Evolutionary conservation across 805 yeast species (phyloP).

Genomic region (Ogataea zsoltii): DNA sequence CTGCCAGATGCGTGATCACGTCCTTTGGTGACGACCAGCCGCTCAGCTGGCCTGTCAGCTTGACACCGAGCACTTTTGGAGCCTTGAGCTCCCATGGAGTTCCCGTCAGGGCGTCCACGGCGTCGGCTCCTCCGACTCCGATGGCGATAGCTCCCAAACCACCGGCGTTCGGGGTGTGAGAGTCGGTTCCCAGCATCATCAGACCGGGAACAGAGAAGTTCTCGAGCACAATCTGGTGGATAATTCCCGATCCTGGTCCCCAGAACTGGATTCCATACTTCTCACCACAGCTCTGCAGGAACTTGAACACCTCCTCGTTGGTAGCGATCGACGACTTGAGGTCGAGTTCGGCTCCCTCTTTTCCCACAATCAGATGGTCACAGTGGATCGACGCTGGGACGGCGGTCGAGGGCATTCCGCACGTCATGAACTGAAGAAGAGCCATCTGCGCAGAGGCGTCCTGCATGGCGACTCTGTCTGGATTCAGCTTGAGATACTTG

Average conservation of each 20-base stretch:
- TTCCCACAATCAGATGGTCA: slow-evolving; percentile 97
- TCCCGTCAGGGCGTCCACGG: slow-evolving; percentile 94
- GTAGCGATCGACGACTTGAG: slow-evolving; percentile 81
- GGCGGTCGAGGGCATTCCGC: slow-evolving; percentile 87
- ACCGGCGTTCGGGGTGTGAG: slow-evolving; percentile 98
- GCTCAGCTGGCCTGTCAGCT: slow-evolving; percentile 84
- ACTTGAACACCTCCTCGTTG: slow-evolving; percentile 93
- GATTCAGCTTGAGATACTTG: slow-evolving; percentile 90
- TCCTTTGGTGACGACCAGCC: slow-evolving; percentile 99
- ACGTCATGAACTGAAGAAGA: slow-evolving; percentile 92
- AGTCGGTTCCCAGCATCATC: slow-evolving; percentile 93
- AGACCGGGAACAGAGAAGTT: slow-evolving; percentile 98
- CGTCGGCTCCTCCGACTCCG: slow-evolving; percentile 99
- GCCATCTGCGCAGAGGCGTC: slow-evolving; percentile 99
- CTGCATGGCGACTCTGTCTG: slow-evolving; percentile 98
- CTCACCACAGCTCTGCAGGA: slow-evolving; percentile 85
- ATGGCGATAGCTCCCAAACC: slow-evolving; percentile 97
- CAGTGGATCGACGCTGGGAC: slow-evolving; percentile 97
- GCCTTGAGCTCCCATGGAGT: slow-evolving; percentile 98
- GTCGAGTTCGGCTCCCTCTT: slow-evolving; percentile 85
- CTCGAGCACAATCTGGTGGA: slow-evolving; percentile 94
- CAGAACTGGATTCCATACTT: slow-evolving; percentile 97
- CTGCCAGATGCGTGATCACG: slow-evolving; percentile 89
- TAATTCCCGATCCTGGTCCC: slow-evolving; percentile 99
- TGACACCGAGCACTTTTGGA: slow-evolving; percentile 93